Conservation (phyloP, 768 basidiomycete genomes). For the Chalciporus pseudorubinellus region DNA sequence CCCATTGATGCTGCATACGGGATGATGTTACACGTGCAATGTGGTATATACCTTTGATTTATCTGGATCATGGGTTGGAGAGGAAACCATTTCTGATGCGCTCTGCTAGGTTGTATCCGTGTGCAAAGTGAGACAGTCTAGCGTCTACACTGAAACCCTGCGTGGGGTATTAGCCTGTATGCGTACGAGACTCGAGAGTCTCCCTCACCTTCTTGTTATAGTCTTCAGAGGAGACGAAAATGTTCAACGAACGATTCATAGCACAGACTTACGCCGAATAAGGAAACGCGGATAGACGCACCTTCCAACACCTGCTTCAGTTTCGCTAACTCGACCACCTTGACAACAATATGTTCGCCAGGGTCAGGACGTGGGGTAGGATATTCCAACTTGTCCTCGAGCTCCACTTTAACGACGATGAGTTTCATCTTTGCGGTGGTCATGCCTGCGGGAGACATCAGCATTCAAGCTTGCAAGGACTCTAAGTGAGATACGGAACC, state of each 20-base stretch:
- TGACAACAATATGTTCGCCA: conserved; percentile 82
- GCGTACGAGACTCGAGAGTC: neutral
- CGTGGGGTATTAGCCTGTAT: neutral
- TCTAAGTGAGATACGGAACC: too few relatives aligned
- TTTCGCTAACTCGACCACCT: conserved; percentile 65
- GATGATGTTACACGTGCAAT: neutral
- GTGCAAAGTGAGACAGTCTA: conserved; percentile 70
- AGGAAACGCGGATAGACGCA: conserved; percentile 33
- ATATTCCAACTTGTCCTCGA: conserved; percentile 64
- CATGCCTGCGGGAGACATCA: conserved; percentile 59
- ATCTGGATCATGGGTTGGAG: conserved; percentile 1
- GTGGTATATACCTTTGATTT: neutral
- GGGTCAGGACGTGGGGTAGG: conserved; percentile 76
- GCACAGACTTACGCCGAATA: neutral
- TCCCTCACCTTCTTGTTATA: conserved; percentile 55
- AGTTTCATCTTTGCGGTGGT: conserved; percentile 92
- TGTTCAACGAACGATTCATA: conserved; percentile 1
- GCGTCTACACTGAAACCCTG: conserved; percentile 74
- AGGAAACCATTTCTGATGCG: conserved; percentile 32
- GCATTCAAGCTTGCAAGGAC: neutral
- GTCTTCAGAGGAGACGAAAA: conserved; percentile 35
- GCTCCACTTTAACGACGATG: conserved; percentile 63
- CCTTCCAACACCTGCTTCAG: conserved; percentile 66
- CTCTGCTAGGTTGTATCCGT: conserved; percentile 61
- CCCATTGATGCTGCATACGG: conserved; percentile 21